These are phyloP conservation scores for Aspergillus fumigatus DNA, from an alignment of 2,329 filamentous ascomycete genomes.

Conservation along the genomic window DNA sequence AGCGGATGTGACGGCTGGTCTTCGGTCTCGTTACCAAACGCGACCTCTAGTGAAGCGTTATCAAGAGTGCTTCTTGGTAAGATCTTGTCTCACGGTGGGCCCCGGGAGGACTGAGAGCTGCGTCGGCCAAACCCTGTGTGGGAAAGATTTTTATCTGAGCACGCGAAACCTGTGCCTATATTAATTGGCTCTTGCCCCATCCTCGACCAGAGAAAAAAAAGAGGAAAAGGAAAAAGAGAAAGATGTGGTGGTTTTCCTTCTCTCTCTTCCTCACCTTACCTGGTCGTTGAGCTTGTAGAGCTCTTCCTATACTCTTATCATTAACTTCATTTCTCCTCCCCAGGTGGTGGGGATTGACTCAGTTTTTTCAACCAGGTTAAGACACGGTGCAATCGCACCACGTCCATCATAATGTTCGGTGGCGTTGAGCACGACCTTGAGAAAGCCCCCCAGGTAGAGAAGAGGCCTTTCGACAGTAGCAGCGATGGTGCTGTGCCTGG, in stretches of 20 bases:
- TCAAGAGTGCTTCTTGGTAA: not conserved
- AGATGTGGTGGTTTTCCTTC: constrained; percentile 17
- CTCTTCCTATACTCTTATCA: constrained; percentile 12
- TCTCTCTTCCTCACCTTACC: constrained; percentile 9
- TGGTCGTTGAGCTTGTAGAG: constrained; percentile 17
- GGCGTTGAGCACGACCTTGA: constrained; percentile 26
- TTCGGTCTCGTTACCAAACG: not conserved
- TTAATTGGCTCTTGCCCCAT: constrained; percentile 7
- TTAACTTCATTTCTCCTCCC: constrained; percentile 8
- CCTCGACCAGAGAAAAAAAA: constrained; percentile 9
- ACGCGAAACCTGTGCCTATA: constrained; percentile 4
- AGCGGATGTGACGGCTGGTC: not conserved
- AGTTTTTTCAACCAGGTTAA: not conserved
- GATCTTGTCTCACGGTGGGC: constrained; percentile 9
- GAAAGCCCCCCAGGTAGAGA: constrained; percentile 28
- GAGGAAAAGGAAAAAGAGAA: constrained; percentile 14
- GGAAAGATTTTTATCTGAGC: constrained; percentile 7
- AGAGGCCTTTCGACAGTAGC: constrained; percentile 27
- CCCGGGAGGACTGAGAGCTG: not conserved
- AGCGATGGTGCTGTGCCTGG: constrained; percentile 50
- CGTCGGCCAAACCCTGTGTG: not conserved
- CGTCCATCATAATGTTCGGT: constrained; percentile 17
- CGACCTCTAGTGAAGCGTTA: not conserved
- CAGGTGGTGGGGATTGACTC: constrained; percentile 9
- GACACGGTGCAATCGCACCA: constrained; percentile 11